These are phyloP conservation scores for Ascochyta koolunga DNA, from an alignment of 2,329 filamentous ascomycete genomes.

Conservation along the genomic window DNA sequence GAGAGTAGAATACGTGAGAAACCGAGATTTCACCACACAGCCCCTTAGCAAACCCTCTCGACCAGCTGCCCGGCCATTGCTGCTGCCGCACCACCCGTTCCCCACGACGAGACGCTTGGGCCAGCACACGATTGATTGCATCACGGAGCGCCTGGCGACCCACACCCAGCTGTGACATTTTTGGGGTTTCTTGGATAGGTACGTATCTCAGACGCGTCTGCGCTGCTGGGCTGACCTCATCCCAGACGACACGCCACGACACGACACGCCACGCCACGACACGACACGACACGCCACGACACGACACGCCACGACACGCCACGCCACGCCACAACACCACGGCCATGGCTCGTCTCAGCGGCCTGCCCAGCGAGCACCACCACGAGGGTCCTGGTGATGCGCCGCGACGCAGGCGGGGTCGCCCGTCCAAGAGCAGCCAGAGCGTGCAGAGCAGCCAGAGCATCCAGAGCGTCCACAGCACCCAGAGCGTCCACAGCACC, in stretches of 20 bases:
- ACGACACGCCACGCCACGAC: too few relatives aligned
- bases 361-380: slow-evolving; percentile 45
- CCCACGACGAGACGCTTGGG: slow-evolving; percentile 10
- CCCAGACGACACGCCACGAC: slow-evolving; percentile 7
- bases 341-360: slow-evolving; percentile 43
- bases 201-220: slow-evolving; percentile 6
- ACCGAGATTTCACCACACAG: too few relatives aligned
- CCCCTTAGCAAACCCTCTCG: slow-evolving; percentile 11
- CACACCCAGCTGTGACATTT: not conserved
- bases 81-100: slow-evolving; percentile 6
- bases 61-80: slow-evolving; percentile 7
- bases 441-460: slow-evolving; percentile 31
- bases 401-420: slow-evolving; percentile 40
- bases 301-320: too few relatives aligned
- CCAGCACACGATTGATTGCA: not conserved
- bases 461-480: slow-evolving; percentile 29
- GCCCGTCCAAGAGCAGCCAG: slow-evolving; percentile 34
- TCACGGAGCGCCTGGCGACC: slow-evolving; percentile 18
- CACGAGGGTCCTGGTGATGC: slow-evolving; percentile 43
- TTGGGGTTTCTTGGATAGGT: slow-evolving; percentile 19
- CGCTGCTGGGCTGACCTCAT: slow-evolving; percentile 1
- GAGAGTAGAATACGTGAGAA: too few relatives aligned
- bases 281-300: too few relatives aligned
- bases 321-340: slow-evolving; percentile 9
- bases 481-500: slow-evolving; percentile 29